Percentiles rank a stretch among this genome's conserved stretches.
Evolutionary conservation across 305 asterid species (phyloP).

Genomic region (Solanum hybrid): DNA sequence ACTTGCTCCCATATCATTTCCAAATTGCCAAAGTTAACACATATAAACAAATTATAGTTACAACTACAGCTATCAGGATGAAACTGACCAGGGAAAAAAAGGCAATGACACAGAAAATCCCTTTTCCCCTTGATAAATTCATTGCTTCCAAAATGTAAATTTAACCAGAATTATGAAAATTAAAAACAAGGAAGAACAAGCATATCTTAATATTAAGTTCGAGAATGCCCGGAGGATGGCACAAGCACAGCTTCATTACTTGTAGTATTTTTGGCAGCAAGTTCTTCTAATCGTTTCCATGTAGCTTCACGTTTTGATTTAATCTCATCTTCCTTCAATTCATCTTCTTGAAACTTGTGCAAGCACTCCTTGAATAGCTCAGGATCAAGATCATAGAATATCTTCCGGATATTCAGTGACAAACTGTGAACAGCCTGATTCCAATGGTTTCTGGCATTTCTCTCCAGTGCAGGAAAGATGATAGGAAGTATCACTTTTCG

Average conservation of each 20-base stretch:
- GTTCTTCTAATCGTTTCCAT: conserved; percentile 61
- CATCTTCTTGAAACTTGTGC: conserved; percentile 55
- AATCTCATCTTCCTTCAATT: conserved; percentile 37
- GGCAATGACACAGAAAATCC: conserved; percentile 1
- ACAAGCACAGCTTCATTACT: conserved; percentile 50
- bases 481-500: conserved; percentile 63
- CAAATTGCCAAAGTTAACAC: neutral
- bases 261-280: conserved; percentile 38
- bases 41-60: neutral
- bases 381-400: conserved; percentile 66
- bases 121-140: neutral
- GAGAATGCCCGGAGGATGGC: conserved; percentile 19
- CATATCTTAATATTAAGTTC: conserved; percentile 2
- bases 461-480: conserved; percentile 71
- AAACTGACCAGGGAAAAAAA: neutral
- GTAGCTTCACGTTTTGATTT: conserved; percentile 46
- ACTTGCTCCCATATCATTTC: neutral
- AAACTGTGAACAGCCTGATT: conserved; percentile 69
- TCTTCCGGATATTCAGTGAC: conserved; percentile 55
- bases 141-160: neutral
- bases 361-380: conserved; percentile 64
- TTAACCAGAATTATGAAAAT: neutral
- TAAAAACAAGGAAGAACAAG: neutral
- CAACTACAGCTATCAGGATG: neutral
- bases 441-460: conserved; percentile 70